Conservation (phyloP, 495 filamentous ascomycete genomes). For the Tuber melanosporum region DNA sequence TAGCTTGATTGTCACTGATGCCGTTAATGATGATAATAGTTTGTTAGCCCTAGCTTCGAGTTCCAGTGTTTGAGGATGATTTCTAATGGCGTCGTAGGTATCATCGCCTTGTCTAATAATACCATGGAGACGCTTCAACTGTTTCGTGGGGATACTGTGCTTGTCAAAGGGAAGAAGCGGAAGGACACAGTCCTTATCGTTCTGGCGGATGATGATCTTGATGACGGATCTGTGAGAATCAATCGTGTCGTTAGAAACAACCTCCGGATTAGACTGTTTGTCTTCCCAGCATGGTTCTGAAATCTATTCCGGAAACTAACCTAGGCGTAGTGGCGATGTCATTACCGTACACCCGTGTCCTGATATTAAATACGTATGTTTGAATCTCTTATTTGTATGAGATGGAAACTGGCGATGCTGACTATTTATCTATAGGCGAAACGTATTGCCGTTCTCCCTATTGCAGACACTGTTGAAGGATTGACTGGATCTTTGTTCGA, state of each 20-base stretch:
- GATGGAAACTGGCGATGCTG: slow-evolving; percentile 7
- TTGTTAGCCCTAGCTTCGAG: slow-evolving; percentile 18
- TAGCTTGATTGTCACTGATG: slow-evolving; percentile 95
- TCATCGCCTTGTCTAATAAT: slow-evolving; percentile 95
- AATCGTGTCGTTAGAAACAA: slow-evolving; percentile 98
- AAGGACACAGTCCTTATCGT: slow-evolving; percentile 98
- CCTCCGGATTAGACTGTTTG: slow-evolving; percentile 76
- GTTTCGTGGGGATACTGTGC: slow-evolving; percentile 94
- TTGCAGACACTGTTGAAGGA: slow-evolving; percentile 96
- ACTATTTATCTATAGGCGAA: slow-evolving; percentile 61
- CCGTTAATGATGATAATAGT: slow-evolving; percentile 98
- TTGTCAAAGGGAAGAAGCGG: slow-evolving; percentile 98
- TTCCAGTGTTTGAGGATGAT: slow-evolving; percentile 1
- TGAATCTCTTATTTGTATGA: slow-evolving; percentile 2
- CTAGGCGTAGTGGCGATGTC: slow-evolving; percentile 65
- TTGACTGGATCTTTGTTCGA: slow-evolving; percentile 96
- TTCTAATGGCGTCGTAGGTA: slow-evolving; percentile 42
- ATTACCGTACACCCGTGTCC: slow-evolving; percentile 97
- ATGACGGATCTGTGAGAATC: slow-evolving; percentile 91
- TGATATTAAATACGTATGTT: slow-evolving; percentile 98
- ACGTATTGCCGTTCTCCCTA: slow-evolving; percentile 96
- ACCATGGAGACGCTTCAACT: slow-evolving; percentile 98
- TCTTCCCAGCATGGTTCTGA: background rate
- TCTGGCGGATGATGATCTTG: slow-evolving; percentile 91
- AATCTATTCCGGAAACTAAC: slow-evolving; percentile 17